Base-by-base conservation (phyloP, 176 grass and related monocot species). In the Saccharum spontaneum region DNA sequence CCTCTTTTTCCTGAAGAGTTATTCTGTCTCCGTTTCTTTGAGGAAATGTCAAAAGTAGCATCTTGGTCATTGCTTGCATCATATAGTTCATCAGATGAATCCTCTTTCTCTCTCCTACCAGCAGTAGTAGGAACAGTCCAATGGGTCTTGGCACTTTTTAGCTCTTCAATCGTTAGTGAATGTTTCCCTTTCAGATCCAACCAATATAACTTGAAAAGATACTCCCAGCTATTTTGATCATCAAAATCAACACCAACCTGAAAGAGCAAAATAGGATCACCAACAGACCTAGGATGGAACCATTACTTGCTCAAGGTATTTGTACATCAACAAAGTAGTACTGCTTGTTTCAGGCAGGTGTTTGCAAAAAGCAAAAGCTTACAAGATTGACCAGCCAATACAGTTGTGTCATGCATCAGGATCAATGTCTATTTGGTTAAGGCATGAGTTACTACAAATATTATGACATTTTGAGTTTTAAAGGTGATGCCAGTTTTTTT, bases 151-250 rank as follows among this genome's bases (percentile, higher is more conserved):
- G 97, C 91, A 77, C 33, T 90, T 52, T 75, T 82, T 78, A 99
- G 80, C 72, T 99, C 97, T 77, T 97, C 90, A 55, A 94, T 82
- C 52, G 92, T 97, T 86, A 99, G 73, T 43, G 74, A 84, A 57
- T 94, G 66, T 10, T 92, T 99, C 73, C 90, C 67, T 90, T 97
- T 99, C n/a, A 90, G 68, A 83, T 92, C 85, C 59, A 99, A 91
- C 97, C 97, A 99, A 84, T 99, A 99, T 73, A 97, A 79, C 81
- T 99, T 99, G 87, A 99, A 99, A 67, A 99, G 91, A 82, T 99
- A 99, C 87, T 99, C 94, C 97, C 97, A 99, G 79, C 90, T 99
- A 89, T 86, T 92, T 86, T 91, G 84, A 73, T 99, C 97, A 80
- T 99, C 92, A 84, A 99, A 99, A 86, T 99, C 97, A 85, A 99